Conservation (phyloP, 2,329 filamentous ascomycete genomes). For the Xylariaceae sp. region DNA sequence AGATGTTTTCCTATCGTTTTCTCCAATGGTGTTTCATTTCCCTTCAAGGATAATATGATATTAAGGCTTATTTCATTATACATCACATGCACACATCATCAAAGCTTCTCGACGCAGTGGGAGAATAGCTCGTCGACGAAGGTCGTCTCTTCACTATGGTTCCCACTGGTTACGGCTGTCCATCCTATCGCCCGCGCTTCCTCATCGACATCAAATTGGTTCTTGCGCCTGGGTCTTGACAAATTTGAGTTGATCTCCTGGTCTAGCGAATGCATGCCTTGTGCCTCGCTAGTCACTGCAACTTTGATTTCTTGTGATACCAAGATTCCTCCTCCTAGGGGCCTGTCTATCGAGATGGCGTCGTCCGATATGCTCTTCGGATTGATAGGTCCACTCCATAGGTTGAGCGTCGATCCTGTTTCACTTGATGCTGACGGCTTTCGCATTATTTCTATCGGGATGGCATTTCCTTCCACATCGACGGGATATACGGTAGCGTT, state of each 20-base stretch:
- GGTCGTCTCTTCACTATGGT: conserved; percentile 28
- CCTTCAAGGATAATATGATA: too few relatives aligned
- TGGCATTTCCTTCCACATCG: conserved; percentile 30
- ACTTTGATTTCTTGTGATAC: conserved; percentile 59
- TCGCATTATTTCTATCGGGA: conserved; percentile 23
- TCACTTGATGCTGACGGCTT: conserved; percentile 26
- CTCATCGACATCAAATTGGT: background rate
- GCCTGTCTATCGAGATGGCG: conserved; percentile 4
- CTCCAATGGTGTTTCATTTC: too few relatives aligned
- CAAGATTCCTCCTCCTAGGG: conserved; percentile 51
- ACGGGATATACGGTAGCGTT: conserved; percentile 18
- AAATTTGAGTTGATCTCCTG: background rate
- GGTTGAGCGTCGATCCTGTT: conserved; percentile 32
- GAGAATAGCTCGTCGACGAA: conserved; percentile 32
- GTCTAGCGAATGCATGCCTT: conserved; percentile 12
- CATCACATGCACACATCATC: too few relatives aligned
- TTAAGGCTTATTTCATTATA: too few relatives aligned
- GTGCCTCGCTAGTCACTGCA: conserved; percentile 38
- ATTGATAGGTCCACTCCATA: conserved; percentile 23
- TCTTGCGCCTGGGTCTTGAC: background rate
- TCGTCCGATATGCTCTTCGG: conserved; percentile 9
- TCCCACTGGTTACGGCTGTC: conserved; percentile 34
- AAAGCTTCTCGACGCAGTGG: conserved; percentile 24
- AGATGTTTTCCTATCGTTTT: too few relatives aligned
- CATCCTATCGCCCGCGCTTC: conserved; percentile 20